Base-by-base conservation (phyloP, 176 grass and related monocot genomes). In the Lolium multiflorum region DNA sequence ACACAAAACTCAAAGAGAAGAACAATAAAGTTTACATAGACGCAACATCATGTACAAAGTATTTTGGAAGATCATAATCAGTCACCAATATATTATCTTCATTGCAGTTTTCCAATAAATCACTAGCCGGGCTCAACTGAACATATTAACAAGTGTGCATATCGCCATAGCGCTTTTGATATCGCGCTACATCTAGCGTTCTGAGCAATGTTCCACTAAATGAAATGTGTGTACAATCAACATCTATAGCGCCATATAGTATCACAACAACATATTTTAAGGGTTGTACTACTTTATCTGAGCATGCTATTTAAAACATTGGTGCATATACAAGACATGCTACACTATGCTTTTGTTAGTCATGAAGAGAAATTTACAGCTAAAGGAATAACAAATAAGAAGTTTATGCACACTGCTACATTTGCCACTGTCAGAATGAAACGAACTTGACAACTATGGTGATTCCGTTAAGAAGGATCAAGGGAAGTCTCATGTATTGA, bases 401-500 rank as follows among this genome's bases (percentile, higher is more conserved):
- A 74, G 46, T 48, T 3, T 52, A 47, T 11, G 16, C 21, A 63
- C 60, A 63, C 16, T 50, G 13, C 60, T 63, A 17, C 9, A 20
- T 14, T 49, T 63, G 16, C 56, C 39, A 48, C 54, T 8, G n/a
- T 75, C 71, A 84, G 15, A 75, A 84, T n/a, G 88, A 67, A 51
- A 93, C 43, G 2, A 90, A 80, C 59, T 90, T 93, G 55, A 93
- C 81, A 77, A 93, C 78, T 16, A 90, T 85, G 52, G 51, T 87
- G 61, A 88, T 87, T 49, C 80, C 91, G 52, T 93, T 90, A 31
- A 90, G 68, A 88, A 93, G 18, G 80, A 82, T 88, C 77, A 93
- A 66, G 11, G 88, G 91, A 82, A 93, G 68, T 28, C 85, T 86
- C 55, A 90, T 78, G 50, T 85, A 90, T 48, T 90, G 84, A 10